These are phyloP conservation scores for Termitomyces sp. DNA, from an alignment of 768 basidiomycete genomes.

Conservation along the genomic window DNA sequence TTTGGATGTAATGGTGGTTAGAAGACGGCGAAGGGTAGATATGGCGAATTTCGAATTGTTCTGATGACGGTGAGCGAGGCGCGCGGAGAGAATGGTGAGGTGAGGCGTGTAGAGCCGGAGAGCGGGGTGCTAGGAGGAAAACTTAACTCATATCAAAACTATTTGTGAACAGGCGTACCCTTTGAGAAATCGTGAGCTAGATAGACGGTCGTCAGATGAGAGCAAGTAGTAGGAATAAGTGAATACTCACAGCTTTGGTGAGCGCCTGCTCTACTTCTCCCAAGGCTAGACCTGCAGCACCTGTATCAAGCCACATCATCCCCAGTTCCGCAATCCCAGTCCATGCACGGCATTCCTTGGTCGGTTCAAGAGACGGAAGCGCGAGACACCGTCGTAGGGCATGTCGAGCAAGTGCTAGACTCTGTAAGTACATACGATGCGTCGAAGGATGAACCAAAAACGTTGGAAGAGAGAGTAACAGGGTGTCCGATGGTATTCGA, in stretches of 20 bases:
- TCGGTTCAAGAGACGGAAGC: constrained; percentile 42
- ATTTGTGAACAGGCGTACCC: constrained; percentile 29
- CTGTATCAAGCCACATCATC: constrained; percentile 38
- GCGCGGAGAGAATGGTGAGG: constrained; percentile 57
- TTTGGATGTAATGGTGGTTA: constrained; percentile 32
- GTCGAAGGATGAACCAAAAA: constrained; percentile 62
- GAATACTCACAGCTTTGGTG: constrained; percentile 57
- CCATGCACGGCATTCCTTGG: constrained; percentile 68
- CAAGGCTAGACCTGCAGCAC: constrained; percentile 45
- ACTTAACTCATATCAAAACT: neutral
- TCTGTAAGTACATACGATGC: constrained; percentile 46
- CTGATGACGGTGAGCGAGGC: constrained; percentile 41
- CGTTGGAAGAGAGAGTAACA: constrained; percentile 58
- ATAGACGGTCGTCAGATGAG: neutral
- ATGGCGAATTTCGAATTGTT: constrained; percentile 55
- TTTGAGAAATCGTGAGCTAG: constrained; percentile 52
- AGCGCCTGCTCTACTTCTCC: constrained; percentile 63
- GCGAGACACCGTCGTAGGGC: constrained; percentile 53
- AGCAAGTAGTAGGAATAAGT: neutral
- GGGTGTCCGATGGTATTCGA: constrained; percentile 28
- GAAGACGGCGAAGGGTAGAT: constrained; percentile 48
- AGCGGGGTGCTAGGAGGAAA: constrained; percentile 48
- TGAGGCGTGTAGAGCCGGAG: constrained; percentile 55
- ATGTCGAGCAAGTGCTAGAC: constrained; percentile 48
- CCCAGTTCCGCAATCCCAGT: constrained; percentile 66